These are phyloP conservation scores for Lentinula detonsa DNA, from an alignment of 768 basidiomycete genomes.

Conservation along the genomic window DNA sequence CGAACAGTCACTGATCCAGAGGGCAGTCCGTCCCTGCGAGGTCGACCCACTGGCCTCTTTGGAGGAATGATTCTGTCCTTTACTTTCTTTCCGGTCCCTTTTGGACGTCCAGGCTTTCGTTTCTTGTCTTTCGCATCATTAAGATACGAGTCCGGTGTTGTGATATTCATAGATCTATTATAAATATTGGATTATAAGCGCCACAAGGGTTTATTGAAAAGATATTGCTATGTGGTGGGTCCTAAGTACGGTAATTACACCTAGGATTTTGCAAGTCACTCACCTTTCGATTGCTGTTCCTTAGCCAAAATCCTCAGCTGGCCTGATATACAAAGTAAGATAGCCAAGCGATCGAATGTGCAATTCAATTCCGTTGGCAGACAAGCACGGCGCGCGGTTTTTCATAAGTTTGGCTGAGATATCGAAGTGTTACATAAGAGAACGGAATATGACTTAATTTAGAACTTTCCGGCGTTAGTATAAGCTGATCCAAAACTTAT, in stretches of 20 bases:
- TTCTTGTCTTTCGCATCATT: constrained; percentile 24
- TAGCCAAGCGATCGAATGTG: neutral
- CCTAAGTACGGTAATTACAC: neutral
- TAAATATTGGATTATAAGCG: neutral
- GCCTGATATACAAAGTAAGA: no score
- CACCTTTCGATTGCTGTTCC: neutral
- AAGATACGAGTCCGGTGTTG: constrained; percentile 2
- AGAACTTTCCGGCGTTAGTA: no score
- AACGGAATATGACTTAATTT: neutral
- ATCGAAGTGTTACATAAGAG: no score
- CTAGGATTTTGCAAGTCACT: neutral
- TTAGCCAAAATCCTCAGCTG: neutral
- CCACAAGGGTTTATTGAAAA: neutral
- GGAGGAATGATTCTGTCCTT: constrained; percentile 31
- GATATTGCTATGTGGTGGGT: neutral
- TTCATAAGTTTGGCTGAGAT: no score
- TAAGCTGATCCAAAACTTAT: no score
- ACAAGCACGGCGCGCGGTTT: no score
- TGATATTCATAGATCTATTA: constrained; percentile 1
- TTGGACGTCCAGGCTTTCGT: constrained; percentile 71
- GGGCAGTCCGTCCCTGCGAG: constrained; percentile 76
- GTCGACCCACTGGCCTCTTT: constrained; percentile 75
- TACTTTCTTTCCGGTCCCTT: constrained; percentile 73
- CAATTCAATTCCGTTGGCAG: neutral
- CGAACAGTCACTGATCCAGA: constrained; percentile 53